Evolutionary conservation across 1,139 yeast species (phyloP), one percentile per base, ranked within the genome.

Genomic region (Candida sp.): DNA sequence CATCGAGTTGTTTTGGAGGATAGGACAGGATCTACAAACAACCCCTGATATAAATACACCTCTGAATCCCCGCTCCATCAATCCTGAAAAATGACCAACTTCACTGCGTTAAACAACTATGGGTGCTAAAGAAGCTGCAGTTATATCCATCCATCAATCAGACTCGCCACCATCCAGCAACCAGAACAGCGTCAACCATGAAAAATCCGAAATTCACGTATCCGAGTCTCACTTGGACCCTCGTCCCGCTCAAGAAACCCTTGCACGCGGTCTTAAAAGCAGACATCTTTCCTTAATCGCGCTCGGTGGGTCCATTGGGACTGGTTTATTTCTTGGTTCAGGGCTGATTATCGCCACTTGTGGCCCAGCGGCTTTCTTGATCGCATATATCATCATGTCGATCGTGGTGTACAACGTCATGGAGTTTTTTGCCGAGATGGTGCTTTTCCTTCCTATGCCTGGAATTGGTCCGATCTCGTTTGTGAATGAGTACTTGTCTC

Each of bases 391-490:
- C 22, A 66, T 83, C 48, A 74, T 84, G 75, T 75, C 85, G 28
- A 60, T 75, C 25, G 75, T 83, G 48, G 79, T 84, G 42, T 84
- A 76, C 70, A 71, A 77, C 31, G 81, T 84, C 44, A 81, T 83
- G 83, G 83, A 81, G 57, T 73, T 75, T 65, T 66, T 85, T 53
- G 87, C 83, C 25, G 90, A 84, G 62, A 83, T 85, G 86, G 81
- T 84, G n/a, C 75, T 84, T 6, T 83, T 75, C 55, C 69, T 83
- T 47, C 90, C 90, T 0, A 55, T 73, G 28, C 76, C 78, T 2
- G 83, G 83, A 55, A 70, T 72, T 61, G 78, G 77, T 27, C 70
- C 78, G 25, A 75, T 70, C 49, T 60, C 74, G 25, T 74, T 69
- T 51, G 73, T 72, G 37, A 69, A 63, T 46, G 74, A 71, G 49